Evolutionary conservation across 1,284 basidiomycete species (phyloP).

Genomic region (Austroboletus novae-zelandiae): DNA sequence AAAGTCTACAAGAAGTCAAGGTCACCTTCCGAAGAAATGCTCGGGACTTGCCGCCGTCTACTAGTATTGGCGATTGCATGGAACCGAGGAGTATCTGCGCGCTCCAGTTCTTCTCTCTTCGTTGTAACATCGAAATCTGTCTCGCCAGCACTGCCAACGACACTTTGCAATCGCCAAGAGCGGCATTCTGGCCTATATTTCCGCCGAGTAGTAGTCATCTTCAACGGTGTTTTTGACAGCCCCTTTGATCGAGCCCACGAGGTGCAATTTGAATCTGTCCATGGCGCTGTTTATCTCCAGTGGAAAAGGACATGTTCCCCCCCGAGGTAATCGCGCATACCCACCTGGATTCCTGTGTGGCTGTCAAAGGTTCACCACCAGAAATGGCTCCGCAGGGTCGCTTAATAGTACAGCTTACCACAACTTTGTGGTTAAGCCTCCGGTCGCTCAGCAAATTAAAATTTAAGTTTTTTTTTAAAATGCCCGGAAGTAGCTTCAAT

Average conservation of each 20-base stretch:
- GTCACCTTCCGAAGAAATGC: slow-evolving; percentile 12
- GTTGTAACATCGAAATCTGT: slow-evolving; percentile 22
- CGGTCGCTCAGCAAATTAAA: neutral
- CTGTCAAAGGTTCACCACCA: slow-evolving; percentile 1
- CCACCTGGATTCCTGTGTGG: slow-evolving; percentile 1
- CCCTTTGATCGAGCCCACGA: slow-evolving; percentile 12
- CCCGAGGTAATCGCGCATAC: neutral
- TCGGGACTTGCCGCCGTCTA: slow-evolving; percentile 26
- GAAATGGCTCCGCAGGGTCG: slow-evolving; percentile 8
- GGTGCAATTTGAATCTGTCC: slow-evolving; percentile 21
- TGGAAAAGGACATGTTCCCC: slow-evolving; percentile 2
- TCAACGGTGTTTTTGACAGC: slow-evolving; percentile 12
- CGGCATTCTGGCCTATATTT: slow-evolving; percentile 13
- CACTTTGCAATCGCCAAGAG: slow-evolving; percentile 6
- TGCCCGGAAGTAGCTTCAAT: neutral
- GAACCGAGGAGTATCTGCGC: slow-evolving; percentile 17
- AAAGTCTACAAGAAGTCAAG: slow-evolving; percentile 25
- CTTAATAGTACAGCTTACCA: slow-evolving; percentile 13
- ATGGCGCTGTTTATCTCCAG: slow-evolving; percentile 20
- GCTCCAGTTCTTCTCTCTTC: slow-evolving; percentile 21
- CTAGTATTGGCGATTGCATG: slow-evolving; percentile 12
- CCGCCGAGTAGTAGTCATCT: slow-evolving; percentile 3
- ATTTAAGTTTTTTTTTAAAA: neutral
- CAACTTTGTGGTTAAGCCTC: slow-evolving; percentile 1
- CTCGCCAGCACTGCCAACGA: slow-evolving; percentile 6